Evolutionary conservation across 495 filamentous ascomycete genomes (phyloP).

Genomic region (Penicillium verhagenii): DNA sequence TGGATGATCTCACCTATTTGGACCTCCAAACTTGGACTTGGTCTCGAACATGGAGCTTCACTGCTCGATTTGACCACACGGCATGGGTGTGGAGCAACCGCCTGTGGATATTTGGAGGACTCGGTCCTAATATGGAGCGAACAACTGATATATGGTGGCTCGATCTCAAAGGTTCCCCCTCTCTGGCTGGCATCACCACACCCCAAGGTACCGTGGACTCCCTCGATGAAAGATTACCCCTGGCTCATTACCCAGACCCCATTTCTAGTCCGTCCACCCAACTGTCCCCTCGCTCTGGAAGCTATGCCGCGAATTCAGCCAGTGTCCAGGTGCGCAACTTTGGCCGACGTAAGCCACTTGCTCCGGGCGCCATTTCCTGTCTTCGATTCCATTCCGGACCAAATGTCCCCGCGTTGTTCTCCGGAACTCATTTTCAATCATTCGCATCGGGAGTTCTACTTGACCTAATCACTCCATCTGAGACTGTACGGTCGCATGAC

Average conservation of each 20-base stretch:
- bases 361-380: slow-evolving; percentile 86
- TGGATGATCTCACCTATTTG: slow-evolving; percentile 94
- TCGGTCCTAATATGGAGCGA: slow-evolving; percentile 93
- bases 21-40: slow-evolving; percentile 97
- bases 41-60: slow-evolving; percentile 95
- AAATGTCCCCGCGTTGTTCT: slow-evolving; percentile 81
- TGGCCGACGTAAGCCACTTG: slow-evolving; percentile 66
- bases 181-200: slow-evolving; percentile 67
- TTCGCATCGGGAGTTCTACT: slow-evolving; percentile 91
- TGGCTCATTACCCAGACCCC: slow-evolving; percentile 46
- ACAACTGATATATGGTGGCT: slow-evolving; percentile 95
- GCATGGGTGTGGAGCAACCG: slow-evolving; percentile 87
- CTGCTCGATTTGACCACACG: slow-evolving; percentile 88
- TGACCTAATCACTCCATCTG: slow-evolving; percentile 90
- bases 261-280: slow-evolving; percentile 41
- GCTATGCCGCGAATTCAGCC: slow-evolving; percentile 86
- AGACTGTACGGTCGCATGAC: slow-evolving; percentile 77
- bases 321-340: slow-evolving; percentile 78
- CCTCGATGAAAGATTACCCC: slow-evolving; percentile 24
- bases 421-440: slow-evolving; percentile 90
- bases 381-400: slow-evolving; percentile 86
- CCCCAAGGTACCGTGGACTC: slow-evolving; percentile 63
- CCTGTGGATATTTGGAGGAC: slow-evolving; percentile 95
- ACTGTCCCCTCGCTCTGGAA: slow-evolving; percentile 56
- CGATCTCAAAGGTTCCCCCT: slow-evolving; percentile 84